Evolutionary conservation across 208 protist genomes (phyloP), one percentile per base, ranked within the genome.

Genomic region (Blastocrithidia nonstop): DNA sequence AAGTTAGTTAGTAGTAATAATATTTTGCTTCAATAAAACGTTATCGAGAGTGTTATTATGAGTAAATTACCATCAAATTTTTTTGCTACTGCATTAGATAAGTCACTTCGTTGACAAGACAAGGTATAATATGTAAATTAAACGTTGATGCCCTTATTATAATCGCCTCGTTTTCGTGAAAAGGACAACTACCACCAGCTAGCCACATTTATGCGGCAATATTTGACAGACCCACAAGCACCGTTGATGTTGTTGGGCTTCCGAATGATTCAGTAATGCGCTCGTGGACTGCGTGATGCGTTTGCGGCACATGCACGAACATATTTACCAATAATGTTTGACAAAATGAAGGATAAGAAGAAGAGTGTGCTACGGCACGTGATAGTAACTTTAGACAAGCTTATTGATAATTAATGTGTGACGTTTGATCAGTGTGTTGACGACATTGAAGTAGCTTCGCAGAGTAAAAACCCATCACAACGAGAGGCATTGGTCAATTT

Each of bases 271-370:
- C 75, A 93, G 50, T 75, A 84, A 37, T 76, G 73, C 23, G 75
- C 78, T 0, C 52, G 76, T 6, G 73, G 70, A 1, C 43, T 93
- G 16, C 61, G 83, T 20, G 39, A 37, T 22, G 46, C 58, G 20
- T 87, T 87, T 46, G 66, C 47, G 2, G 46, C 66, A 2, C 58
- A 85, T 44, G 71, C 71, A 0, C 55, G 65, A 29, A 38, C 32
- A 17, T 85, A 54, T 41, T 28, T 93, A 7, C 39, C 48, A 7
- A 59, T 63, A 9, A 42, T 93, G 25, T 83, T 93, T 50, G 83
- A 88, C 36, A 88, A 88, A 50, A 72, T 93, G 67, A 88, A 88
- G 53, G 83, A 93, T 53, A 93, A 93, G 45, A 93, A 93, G 39
- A 69, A 68, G 26, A 87, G 76, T 51, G 78, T 88, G 9, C 55